Base-by-base conservation (phyloP, 2,329 filamentous ascomycete species). In the Ceratocystis destructans region DNA sequence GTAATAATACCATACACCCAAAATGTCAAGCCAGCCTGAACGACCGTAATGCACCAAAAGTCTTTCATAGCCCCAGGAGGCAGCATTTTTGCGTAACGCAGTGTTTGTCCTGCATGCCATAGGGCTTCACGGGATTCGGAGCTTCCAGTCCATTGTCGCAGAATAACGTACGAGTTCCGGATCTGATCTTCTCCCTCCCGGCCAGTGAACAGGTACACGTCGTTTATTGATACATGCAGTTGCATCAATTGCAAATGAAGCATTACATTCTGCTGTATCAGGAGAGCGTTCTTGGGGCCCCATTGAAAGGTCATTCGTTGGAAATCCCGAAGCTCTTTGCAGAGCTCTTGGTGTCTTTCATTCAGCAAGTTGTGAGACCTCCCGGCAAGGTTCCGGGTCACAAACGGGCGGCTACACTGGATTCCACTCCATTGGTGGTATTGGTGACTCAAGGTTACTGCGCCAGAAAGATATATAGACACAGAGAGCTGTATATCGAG, bases 1-100 rank as follows among this genome's bases (percentile, higher is more conserved):
- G 76, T 78, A 5, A 86, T 77, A 0, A 89, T 81, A 0, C 86
- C 85, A 70, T 87, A 88, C 0, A 82, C 82, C 88, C 88, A 90
- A 50, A 90, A 76, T 0, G 83, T 82, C 3, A 90, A 76, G 12
- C 82, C 80, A 3, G 85, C 86, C 71, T 89, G 87, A 71, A 89
- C 87, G 0, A 89, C 80, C 0, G 82, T 84, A 5, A 89, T 82
- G 0, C 86, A 85, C 69, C 84, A 82, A 72, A 89, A 89, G 69
- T 87, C 84, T 55, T 83, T 82, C 2, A 89, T 73, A 10, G 81
- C 77, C 0, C 79, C 78, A 1, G 76, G 72, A 0, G 83, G 79
- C 61, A 86, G 81, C 61, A 75, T 68, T 70, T 80, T 82, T 1
- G 84, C 86, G 50, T 82, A 80, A 6, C 84, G 80, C 4, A 89